A percentile compares a stretch with the other conserved stretches of the same genome.
These are phyloP conservation scores for Pleurotus giganteus DNA, from an alignment of 768 basidiomycete genomes.

Conservation along the genomic window DNA sequence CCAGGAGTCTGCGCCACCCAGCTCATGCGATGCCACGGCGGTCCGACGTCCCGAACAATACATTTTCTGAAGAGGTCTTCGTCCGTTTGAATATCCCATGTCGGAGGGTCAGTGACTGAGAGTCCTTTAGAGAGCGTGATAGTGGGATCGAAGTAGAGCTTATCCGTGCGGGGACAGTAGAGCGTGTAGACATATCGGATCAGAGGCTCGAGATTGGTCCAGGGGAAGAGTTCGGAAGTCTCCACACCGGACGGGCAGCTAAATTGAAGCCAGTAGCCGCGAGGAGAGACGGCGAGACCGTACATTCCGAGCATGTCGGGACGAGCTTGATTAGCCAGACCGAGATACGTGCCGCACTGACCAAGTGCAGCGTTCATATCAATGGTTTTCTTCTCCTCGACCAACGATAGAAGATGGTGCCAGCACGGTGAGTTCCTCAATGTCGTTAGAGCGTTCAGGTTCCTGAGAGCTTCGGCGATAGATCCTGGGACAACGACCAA, in stretches of 20 bases:
- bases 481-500: not conserved
- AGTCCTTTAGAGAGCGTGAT: not conserved
- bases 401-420: constrained; percentile 4
- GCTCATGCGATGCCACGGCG: constrained; percentile 5
- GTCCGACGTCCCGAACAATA: not conserved
- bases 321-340: not conserved
- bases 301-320: not conserved
- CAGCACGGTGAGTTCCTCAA: too few species aligned
- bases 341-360: constrained; percentile 1
- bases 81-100: not conserved
- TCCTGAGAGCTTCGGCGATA: not conserved
- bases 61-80: not conserved
- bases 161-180: not conserved
- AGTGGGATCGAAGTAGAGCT: not conserved
- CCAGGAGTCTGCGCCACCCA: not conserved
- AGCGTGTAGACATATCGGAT: constrained; percentile 1
- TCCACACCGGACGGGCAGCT: not conserved
- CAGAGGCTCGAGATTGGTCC: not conserved
- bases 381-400: not conserved
- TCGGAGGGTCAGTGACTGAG: not conserved
- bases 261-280: not conserved
- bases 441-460: too few species aligned
- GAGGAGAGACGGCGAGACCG: not conserved
- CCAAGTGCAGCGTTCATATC: not conserved
- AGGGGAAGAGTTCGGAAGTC: constrained; percentile 3